Conservation (phyloP, 441 rosid genomes). For the Sinapis alba region DNA sequence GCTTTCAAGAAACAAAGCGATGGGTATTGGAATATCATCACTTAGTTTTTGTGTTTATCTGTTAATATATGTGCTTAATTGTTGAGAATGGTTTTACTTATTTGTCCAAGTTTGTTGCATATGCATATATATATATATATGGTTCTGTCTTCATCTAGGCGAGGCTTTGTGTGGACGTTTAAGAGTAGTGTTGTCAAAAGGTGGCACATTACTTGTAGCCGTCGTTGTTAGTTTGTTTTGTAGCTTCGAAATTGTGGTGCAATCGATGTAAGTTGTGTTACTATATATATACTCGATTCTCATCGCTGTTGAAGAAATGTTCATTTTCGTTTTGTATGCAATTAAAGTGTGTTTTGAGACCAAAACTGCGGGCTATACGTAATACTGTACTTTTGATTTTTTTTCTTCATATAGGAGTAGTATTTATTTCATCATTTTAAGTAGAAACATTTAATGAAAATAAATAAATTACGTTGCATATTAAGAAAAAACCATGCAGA, state of each 20-base stretch:
- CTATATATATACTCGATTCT: neutral
- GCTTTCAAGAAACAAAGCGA: conserved; percentile 24
- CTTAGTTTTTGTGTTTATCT: conserved; percentile 27
- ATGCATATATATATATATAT: conserved; percentile 16
- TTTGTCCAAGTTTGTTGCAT: conserved; percentile 27
- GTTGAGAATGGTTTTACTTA: conserved; percentile 1
- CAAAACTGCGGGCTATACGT: too few relatives aligned
- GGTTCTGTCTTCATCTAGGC: neutral
- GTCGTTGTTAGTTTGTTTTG: conserved; percentile 8
- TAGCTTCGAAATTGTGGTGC: conserved; percentile 11
- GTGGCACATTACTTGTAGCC: conserved; percentile 34
- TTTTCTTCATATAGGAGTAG: too few relatives aligned
- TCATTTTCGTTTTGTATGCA: neutral
- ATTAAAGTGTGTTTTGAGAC: neutral
- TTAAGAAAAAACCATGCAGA: neutral
- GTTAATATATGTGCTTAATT: conserved; percentile 14
- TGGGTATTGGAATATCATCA: conserved; percentile 29
- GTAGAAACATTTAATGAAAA: neutral
- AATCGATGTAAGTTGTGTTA: conserved; percentile 11
- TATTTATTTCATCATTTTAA: too few relatives aligned
- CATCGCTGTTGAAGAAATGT: neutral
- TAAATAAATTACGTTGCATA: neutral
- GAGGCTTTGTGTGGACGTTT: conserved; percentile 28
- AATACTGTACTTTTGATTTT: too few relatives aligned
- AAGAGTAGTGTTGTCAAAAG: conserved; percentile 27